Evolutionary conservation across 2,329 filamentous ascomycete genomes (phyloP), one percentile per base, ranked within the genome.

Genomic region (Phyllosticta citriasiana): DNA sequence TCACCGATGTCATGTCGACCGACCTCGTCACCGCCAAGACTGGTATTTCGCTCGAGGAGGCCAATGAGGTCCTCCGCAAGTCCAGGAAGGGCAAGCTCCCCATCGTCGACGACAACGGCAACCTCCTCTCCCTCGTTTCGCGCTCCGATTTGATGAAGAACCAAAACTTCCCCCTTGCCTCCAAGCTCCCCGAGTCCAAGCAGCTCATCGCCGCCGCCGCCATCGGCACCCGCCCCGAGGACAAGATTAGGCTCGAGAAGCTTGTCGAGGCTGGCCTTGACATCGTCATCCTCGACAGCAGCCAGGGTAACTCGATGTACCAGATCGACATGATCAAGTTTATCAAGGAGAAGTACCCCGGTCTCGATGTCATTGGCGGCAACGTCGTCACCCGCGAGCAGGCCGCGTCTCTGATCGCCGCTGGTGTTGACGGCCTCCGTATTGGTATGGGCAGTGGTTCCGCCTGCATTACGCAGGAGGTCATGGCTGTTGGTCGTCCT

Each of bases 1-100:
- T 99, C 66, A 88, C 89, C 64, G 84, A 87, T 64, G 91, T 97
- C 77, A 99, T 99, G 94, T 90, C 94, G 62, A 97, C 86, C 63
- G 91, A 97, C 68, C 86, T 99, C 30, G 84, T 96, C 72, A 99
- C 94, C 56, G 95, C 91, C 50, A 84, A 84, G 53, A 80, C 87
- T 67, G 93, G 93, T 62, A 89, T 96, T 66, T 90, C 86, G 62
- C 84, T 99, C 47, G 76, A 82, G 66, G 91, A 97, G 77, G 94
- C 94, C 72, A 99, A 99, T 80, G 85, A 86, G 68, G 93, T 97
- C 67, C 86, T 99, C 58, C 88, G 90, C 73, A 86, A 89, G 79
- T 97, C 93, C 64, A 97, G 96, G 85, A 99, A 99, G 84, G 94
- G 94, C 78, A 97, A 97, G 82, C 85, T 97, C 63, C 92, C 92